Base-by-base conservation (phyloP, 768 basidiomycete genomes). In the Termitomyces sp. region DNA sequence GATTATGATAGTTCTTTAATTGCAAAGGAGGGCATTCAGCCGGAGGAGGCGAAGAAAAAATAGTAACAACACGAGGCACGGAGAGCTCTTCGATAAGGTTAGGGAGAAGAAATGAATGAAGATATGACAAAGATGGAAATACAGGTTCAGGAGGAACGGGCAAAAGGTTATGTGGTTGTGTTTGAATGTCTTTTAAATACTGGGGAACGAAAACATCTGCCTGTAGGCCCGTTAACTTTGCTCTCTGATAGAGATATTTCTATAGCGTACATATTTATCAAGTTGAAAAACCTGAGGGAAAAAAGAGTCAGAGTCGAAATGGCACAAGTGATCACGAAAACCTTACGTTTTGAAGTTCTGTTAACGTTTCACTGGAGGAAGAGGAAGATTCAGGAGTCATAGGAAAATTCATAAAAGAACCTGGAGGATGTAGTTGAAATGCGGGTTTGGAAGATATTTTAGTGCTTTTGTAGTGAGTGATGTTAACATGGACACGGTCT, bases 111-210 rank as follows among this genome's bases (percentile, higher is more conserved):
- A 75, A 79, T 43, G 66, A 68, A 59, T 70, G 65, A 59, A 73
- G 64, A 69, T 78, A 80, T 11, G 69, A 60, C 53, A 66, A 42
- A 55, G 72, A 59, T 30, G 78, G 79, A 62, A 77, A 79, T 35
- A 71, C 52, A 59, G 74, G 68, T 61, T 74, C 60, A 53, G 78
- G 70, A 10, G 74, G 71, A 26, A 78, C 67, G 56, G 74, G 70
- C 37, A 69, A 64, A 51, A 80, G 68, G 21, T 64, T 65, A 62
- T 79, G 76, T 44, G 69, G 62, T 65, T 73, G 71, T 56, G 67
- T 74, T 70, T 80, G 78, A 32, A 80, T 75, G 58, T 76, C 74
- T 70, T 71, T 71, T 56, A 80, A 69, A 65, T 75, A 79, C 61
- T 76, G 71, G 41, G 77, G 79, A 55, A 77, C 65, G 63, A 77